Conservation (phyloP, 768 basidiomycete species). For the Guyanaporus albipodus region DNA sequence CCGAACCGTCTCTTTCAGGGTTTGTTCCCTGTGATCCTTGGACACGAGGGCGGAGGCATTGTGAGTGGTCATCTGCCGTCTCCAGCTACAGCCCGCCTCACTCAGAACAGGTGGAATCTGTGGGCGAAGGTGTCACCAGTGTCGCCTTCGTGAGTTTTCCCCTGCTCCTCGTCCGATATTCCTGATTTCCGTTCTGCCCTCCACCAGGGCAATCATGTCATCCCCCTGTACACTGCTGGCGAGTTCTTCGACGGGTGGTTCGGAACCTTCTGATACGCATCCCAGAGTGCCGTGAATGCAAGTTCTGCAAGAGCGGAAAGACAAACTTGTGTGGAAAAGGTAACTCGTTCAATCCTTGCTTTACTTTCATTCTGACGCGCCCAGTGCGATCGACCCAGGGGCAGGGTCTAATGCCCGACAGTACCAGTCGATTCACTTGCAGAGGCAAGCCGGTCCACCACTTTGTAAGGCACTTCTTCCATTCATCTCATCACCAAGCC, state of each 20-base stretch:
- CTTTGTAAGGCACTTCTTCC: slow-evolving; percentile 60
- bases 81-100: not conserved
- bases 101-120: slow-evolving; percentile 80
- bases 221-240: slow-evolving; percentile 96
- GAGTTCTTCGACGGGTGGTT: slow-evolving; percentile 8
- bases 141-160: slow-evolving; percentile 48
- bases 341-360: slow-evolving; percentile 23
- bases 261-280: not conserved
- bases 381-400: slow-evolving; percentile 91
- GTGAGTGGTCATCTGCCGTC: slow-evolving; percentile 42
- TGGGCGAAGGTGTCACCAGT: slow-evolving; percentile 91
- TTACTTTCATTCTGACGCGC: not conserved
- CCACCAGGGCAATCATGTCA: slow-evolving; percentile 87
- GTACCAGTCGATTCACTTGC: slow-evolving; percentile 80
- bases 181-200: not conserved
- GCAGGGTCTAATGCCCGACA: slow-evolving; percentile 92
- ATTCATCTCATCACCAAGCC: not conserved
- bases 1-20: slow-evolving; percentile 45
- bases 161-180: not conserved
- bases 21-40: slow-evolving; percentile 88
- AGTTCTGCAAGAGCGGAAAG: slow-evolving; percentile 98
- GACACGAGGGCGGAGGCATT: slow-evolving; percentile 91
- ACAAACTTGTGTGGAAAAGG: slow-evolving; percentile 98
- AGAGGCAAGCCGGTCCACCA: slow-evolving; percentile 86
- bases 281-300: slow-evolving; percentile 90